Conservation (phyloP, 2,329 filamentous ascomycete species). For the Tothia fuscella region DNA sequence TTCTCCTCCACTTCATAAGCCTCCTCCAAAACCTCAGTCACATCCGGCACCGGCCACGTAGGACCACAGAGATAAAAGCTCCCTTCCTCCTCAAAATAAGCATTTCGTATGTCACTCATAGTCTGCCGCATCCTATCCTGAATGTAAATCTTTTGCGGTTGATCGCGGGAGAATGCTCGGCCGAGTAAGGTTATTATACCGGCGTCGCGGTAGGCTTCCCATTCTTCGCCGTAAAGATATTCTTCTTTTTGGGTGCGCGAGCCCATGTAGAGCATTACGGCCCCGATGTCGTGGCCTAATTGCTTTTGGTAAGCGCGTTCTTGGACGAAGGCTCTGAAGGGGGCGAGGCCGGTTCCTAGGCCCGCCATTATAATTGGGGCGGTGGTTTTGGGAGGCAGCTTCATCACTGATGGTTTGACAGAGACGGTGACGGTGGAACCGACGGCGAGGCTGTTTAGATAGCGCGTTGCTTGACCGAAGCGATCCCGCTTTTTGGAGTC, state of each 20-base stretch:
- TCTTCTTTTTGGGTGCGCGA: slow-evolving; percentile 96
- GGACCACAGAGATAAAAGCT: slow-evolving; percentile 96
- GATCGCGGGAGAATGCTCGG: slow-evolving; percentile 88
- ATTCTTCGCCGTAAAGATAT: slow-evolving; percentile 97
- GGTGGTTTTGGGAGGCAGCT: slow-evolving; percentile 76
- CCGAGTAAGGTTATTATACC: slow-evolving; percentile 92
- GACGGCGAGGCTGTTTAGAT: slow-evolving; percentile 63
- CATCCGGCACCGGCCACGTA: slow-evolving; percentile 96
- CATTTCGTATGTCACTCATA: slow-evolving; percentile 66
- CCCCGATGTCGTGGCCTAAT: slow-evolving; percentile 89
- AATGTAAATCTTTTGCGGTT: slow-evolving; percentile 98
- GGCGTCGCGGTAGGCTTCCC: slow-evolving; percentile 94
- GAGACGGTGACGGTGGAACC: slow-evolving; percentile 78
- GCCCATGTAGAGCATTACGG: slow-evolving; percentile 91
- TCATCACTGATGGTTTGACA: slow-evolving; percentile 98
- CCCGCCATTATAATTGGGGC: slow-evolving; percentile 98
- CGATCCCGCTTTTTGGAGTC: slow-evolving; percentile 78
- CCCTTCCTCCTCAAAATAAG: slow-evolving; percentile 78
- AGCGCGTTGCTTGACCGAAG: slow-evolving; percentile 86
- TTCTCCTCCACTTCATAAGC: slow-evolving; percentile 69
- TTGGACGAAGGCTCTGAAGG: slow-evolving; percentile 98
- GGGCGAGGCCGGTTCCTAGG: slow-evolving; percentile 91
- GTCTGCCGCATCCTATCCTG: slow-evolving; percentile 95
- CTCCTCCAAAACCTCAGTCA: slow-evolving; percentile 87
- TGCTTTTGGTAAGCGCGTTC: slow-evolving; percentile 96